Evolutionary conservation across 495 filamentous ascomycete species (phyloP).

Genomic region (Pyrenula massariospora): DNA sequence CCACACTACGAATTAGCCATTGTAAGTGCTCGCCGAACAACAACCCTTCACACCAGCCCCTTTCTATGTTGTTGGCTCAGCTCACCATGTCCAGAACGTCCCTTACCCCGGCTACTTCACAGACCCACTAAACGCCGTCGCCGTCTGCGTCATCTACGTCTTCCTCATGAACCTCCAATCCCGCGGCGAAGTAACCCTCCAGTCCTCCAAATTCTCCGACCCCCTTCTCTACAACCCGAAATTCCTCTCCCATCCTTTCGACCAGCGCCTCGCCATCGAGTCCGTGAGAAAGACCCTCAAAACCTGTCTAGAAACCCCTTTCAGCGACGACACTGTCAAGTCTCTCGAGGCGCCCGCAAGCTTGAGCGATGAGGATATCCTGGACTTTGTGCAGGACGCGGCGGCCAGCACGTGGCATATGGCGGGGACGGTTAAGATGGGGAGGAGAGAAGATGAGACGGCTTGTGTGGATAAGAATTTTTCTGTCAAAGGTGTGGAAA

Average conservation of each 20-base stretch:
- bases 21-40: background rate
- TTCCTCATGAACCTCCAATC: slow-evolving; percentile 28
- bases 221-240: slow-evolving; percentile 46
- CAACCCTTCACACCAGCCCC: background rate
- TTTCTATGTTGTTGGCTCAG: too few species aligned
- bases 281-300: slow-evolving; percentile 33
- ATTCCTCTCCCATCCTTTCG: slow-evolving; percentile 44
- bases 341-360: slow-evolving; percentile 30
- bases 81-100: slow-evolving; percentile 5
- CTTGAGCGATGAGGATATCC: slow-evolving; percentile 43
- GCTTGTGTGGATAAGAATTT: slow-evolving; percentile 46
- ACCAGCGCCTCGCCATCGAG: slow-evolving; percentile 42
- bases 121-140: slow-evolving; percentile 15
- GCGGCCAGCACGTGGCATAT: slow-evolving; percentile 27
- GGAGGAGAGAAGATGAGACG: slow-evolving; percentile 26
- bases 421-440: slow-evolving; percentile 55
- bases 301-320: slow-evolving; percentile 27
- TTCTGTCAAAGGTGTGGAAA: slow-evolving; percentile 40
- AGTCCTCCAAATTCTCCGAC: slow-evolving; percentile 39
- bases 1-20: slow-evolving; percentile 34
- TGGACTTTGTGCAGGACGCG: slow-evolving; percentile 31
- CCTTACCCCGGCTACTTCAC: slow-evolving; percentile 18
- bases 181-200: slow-evolving; percentile 39
- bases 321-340: slow-evolving; percentile 32
- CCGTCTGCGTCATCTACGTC: slow-evolving; percentile 15